phyloP scores from a whole-genome alignment of 1,284 basidiomycete species.

The Gomphus sp. region DNA sequence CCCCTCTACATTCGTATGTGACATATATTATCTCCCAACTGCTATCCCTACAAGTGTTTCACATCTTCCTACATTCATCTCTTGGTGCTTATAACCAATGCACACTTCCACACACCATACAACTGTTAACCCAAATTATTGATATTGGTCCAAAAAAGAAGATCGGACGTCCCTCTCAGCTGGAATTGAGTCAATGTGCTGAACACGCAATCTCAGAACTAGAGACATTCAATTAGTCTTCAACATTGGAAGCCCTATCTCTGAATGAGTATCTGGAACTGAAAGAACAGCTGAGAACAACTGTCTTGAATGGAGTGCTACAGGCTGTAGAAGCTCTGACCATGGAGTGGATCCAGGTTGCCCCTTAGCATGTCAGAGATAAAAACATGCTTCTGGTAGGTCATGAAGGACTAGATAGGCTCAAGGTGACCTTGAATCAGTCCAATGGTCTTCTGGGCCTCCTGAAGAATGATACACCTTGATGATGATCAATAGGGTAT shows the following conservation, averaged over 20 bases:
- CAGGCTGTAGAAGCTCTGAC: constrained; percentile 1
- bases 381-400: too few species aligned
- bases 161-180: constrained; percentile 53
- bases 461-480: too few species aligned
- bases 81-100: constrained; percentile 49
- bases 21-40: too few species aligned
- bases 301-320: background rate
- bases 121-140: background rate
- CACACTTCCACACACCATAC: constrained; percentile 35
- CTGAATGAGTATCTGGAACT: background rate
- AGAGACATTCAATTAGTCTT: too few species aligned
- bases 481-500: too few species aligned
- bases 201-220: constrained; percentile 1
- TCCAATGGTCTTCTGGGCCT: background rate
- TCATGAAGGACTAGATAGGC: constrained; percentile 2
- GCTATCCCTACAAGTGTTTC: too few species aligned
- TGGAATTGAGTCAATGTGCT: constrained; percentile 31
- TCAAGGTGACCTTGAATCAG: background rate
- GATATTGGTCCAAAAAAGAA: constrained; percentile 55
- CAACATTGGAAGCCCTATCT: too few species aligned
- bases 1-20: too few species aligned
- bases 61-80: too few species aligned
- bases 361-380: background rate
- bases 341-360: background rate
- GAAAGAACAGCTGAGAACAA: background rate